phyloP scores from a whole-genome alignment of 2,329 filamentous ascomycete species.

The Alternaria sp. region DNA sequence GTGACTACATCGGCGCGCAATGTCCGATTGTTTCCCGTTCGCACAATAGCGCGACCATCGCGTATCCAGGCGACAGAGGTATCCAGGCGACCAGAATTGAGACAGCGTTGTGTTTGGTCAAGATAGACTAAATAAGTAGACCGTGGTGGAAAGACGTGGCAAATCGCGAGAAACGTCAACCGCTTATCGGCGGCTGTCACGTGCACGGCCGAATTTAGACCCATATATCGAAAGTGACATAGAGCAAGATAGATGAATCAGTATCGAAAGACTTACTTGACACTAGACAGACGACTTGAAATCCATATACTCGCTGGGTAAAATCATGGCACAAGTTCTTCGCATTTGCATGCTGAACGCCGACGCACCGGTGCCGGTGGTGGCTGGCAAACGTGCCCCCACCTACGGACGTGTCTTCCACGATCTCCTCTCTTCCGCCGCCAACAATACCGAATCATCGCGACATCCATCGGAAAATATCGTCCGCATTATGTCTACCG shows the following conservation, averaged over 20 bases:
- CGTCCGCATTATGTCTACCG: slow-evolving; percentile 36
- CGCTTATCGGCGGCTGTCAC: slow-evolving; percentile 19
- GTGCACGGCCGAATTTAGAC: slow-evolving; percentile 9
- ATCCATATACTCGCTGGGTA: neutral
- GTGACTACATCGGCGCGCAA: neutral
- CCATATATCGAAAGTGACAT: neutral
- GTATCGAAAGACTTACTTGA: neutral
- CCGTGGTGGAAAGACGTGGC: neutral
- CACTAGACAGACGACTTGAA: neutral
- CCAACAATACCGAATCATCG: slow-evolving; percentile 6
- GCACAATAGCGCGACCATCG: neutral
- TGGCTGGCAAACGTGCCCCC: slow-evolving; percentile 24
- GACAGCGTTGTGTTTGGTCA: neutral
- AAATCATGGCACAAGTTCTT: slow-evolving; percentile 11
- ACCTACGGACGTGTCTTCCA: slow-evolving; percentile 47
- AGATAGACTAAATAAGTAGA: neutral
- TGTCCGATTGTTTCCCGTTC: neutral
- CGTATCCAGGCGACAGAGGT: no score
- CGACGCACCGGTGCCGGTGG: slow-evolving; percentile 39
- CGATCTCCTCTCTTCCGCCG: slow-evolving; percentile 31
- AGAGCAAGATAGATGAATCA: neutral
- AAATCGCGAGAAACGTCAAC: neutral
- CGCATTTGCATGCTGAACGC: slow-evolving; percentile 42
- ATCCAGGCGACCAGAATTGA: neutral
- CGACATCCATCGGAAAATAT: rapidly evolving